A percentile compares a stretch with the other conserved stretches of the same genome.
Evolutionary conservation across 305 asterid species (phyloP).

Genomic region (Plantago coronopus): DNA sequence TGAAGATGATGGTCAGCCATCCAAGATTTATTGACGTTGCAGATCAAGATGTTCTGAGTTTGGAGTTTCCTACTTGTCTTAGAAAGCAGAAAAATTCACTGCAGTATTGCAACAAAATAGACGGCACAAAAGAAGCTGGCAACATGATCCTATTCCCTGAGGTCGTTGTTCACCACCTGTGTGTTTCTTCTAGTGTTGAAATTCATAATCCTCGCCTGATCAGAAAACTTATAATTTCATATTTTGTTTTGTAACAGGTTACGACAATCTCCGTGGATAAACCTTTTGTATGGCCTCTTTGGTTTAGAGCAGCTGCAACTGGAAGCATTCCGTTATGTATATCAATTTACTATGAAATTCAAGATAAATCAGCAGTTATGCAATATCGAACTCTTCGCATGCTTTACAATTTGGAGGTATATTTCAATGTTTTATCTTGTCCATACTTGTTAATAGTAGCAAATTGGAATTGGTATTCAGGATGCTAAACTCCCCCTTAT

Average conservation of each 20-base stretch:
- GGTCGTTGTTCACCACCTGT: constrained; percentile 43
- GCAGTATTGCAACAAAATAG: constrained; percentile 31
- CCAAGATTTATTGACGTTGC: constrained; percentile 80
- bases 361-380: constrained; percentile 59
- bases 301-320: constrained; percentile 93
- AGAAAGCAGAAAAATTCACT: constrained; percentile 42
- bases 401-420: constrained; percentile 76
- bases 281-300: constrained; percentile 79
- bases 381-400: constrained; percentile 83
- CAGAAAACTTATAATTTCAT: constrained; percentile 22
- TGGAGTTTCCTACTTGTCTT: constrained; percentile 74
- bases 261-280: constrained; percentile 46
- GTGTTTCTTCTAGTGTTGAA: constrained; percentile 23
- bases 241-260: constrained; percentile 39
- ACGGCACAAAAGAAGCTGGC: constrained; percentile 33
- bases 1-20: constrained; percentile 84
- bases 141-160: constrained; percentile 62
- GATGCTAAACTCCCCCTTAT: constrained; percentile 9
- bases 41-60: constrained; percentile 48
- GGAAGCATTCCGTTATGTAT: constrained; percentile 69
- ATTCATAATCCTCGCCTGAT: constrained; percentile 13
- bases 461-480: constrained; percentile 11
- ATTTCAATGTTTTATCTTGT: constrained; percentile 16
- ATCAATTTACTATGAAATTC: constrained; percentile 78
- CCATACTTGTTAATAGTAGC: constrained; percentile 12